Evolutionary conservation across 345 rosid genomes (phyloP).

Genomic region (sweet orange (Citrus sinensis)): DVS_A1.0 CM039163.1:50937001-50937500

Average conservation of each 20-base stretch:
- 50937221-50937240: constrained; percentile 36
- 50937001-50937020: constrained; percentile 8
- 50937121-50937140: constrained; percentile 31
- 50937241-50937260: constrained; percentile 22
- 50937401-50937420: too few relatives aligned
- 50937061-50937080: constrained; percentile 44
- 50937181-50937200: constrained; percentile 46
- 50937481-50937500: constrained; percentile 7
- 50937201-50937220: constrained; percentile 40
- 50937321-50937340: constrained; percentile 3
- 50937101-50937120: constrained; percentile 32
- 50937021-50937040: background rate
- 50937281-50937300: background rate
- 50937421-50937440: background rate
- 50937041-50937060: constrained; percentile 45
- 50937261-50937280: constrained; percentile 19
- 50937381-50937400: background rate
- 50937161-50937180: constrained; percentile 43
- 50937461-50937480: background rate
- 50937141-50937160: constrained; percentile 32
- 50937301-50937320: background rate
- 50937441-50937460: background rate
- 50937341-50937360: constrained; percentile 20
- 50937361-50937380: constrained; percentile 19
- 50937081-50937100: constrained; percentile 41